Conservation (phyloP, 202 grass and related monocot species). For the Carex sylvatica region DNA sequence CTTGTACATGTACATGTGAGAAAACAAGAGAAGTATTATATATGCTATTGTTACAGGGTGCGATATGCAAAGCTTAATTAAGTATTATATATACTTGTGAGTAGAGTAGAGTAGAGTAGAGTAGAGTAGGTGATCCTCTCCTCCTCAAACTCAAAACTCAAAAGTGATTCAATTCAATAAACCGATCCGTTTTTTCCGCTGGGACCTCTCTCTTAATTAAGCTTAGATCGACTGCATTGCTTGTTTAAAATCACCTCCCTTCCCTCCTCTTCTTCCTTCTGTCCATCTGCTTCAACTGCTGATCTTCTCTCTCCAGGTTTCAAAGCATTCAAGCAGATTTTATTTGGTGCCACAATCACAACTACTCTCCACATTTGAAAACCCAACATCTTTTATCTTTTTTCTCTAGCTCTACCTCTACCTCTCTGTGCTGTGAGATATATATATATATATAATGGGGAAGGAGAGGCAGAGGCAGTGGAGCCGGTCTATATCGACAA, state of each 20-base stretch:
- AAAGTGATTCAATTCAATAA: not conserved
- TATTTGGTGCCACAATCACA: not conserved
- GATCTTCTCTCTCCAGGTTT: not conserved
- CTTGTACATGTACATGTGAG: not conserved
- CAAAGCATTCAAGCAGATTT: not conserved
- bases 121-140: not conserved
- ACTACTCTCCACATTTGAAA: not conserved
- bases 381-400: constrained; percentile 1
- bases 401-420: not conserved
- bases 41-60: not conserved
- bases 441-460: too few species aligned
- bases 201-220: constrained; percentile 27
- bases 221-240: not conserved
- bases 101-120: not conserved
- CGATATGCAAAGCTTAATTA: not conserved
- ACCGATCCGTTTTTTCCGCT: constrained; percentile 38
- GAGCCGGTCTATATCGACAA: constrained; percentile 20
- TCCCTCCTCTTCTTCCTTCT: not conserved
- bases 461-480: constrained; percentile 9
- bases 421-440: not conserved
- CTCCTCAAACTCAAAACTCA: too few species aligned
- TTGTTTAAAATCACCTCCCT: not conserved
- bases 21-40: not conserved
- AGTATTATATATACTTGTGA: not conserved
- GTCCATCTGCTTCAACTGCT: not conserved